Evolutionary conservation across 176 grass and related monocot species (phyloP).

Genomic region (Cenchrus purpureus): DNA sequence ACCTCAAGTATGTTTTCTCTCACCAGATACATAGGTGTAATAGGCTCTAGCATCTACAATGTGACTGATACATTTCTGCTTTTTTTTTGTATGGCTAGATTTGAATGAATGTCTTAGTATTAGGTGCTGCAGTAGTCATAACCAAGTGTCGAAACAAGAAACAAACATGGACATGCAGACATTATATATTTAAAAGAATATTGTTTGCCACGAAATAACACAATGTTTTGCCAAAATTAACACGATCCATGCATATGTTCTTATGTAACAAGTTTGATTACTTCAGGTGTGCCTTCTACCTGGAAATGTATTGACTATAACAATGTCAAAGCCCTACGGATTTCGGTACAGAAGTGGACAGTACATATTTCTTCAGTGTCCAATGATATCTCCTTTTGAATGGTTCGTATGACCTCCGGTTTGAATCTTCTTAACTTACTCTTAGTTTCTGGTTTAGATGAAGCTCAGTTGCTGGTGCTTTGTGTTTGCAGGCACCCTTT

Average conservation of each 20-base stretch:
- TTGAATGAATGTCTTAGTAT: neutral
- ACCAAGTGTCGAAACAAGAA: neutral
- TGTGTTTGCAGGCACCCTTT: constrained; percentile 84
- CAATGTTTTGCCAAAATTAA: constrained; percentile 1
- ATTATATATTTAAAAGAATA: neutral
- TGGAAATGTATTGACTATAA: constrained; percentile 92
- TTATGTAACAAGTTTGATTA: constrained; percentile 35
- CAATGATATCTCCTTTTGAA: constrained; percentile 92
- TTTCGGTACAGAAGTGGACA: constrained; percentile 98
- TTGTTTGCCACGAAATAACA: neutral
- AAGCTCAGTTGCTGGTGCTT: constrained; percentile 23
- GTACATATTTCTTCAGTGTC: constrained; percentile 98
- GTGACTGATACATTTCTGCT: neutral
- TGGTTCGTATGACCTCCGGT: constrained; percentile 49
- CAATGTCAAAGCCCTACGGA: constrained; percentile 96
- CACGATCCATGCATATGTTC: neutral
- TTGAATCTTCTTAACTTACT: neutral
- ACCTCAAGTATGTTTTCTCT: neutral
- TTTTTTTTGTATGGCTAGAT: neutral
- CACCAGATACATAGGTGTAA: neutral
- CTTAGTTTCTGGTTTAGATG: constrained; percentile 8
- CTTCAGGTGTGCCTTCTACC: constrained; percentile 83
- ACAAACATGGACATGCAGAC: neutral
- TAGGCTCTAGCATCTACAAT: constrained; percentile 12
- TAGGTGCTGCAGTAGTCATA: neutral